Evolutionary conservation across 208 protist species (phyloP).

Genomic region (Leishmania martiniquensis): DNA sequence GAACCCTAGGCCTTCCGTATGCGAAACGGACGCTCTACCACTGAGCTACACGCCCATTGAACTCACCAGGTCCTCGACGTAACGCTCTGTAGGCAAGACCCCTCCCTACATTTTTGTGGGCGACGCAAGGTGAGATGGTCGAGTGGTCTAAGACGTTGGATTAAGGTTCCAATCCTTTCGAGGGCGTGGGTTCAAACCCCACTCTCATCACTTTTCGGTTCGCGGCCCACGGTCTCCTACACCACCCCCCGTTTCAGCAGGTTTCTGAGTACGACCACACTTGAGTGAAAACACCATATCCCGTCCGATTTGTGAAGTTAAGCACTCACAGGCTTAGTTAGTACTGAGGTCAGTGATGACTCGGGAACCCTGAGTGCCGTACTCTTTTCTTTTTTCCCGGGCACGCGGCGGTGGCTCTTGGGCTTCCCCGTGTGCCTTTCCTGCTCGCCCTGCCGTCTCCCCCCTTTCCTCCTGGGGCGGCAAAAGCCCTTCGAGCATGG

Average conservation of each 20-base stretch:
- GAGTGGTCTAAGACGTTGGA: constrained; percentile 75
- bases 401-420: neutral
- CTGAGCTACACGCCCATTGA: constrained; percentile 66
- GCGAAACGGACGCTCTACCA: constrained; percentile 82
- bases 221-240: constrained; percentile 18
- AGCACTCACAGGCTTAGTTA: neutral
- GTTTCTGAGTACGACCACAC: constrained; percentile 24
- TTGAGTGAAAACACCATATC: constrained; percentile 10
- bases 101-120: constrained; percentile 49
- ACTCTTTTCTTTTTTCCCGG: neutral
- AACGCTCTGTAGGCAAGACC: constrained; percentile 50
- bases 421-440: too few relatives aligned
- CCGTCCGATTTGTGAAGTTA: constrained; percentile 3
- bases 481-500: too few relatives aligned
- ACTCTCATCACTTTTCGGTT: constrained; percentile 59
- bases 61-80: constrained; percentile 40
- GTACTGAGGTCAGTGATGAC: constrained; percentile 5
- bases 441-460: neutral
- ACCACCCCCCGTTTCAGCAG: constrained; percentile 53
- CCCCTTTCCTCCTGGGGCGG: neutral
- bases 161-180: constrained; percentile 76
- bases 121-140: constrained; percentile 55
- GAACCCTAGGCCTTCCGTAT: constrained; percentile 77
- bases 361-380: constrained; percentile 2
- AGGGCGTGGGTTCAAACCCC: constrained; percentile 73